Percentiles rank a stretch among this genome's conserved stretches.
Evolutionary conservation across 1,284 basidiomycete genomes (phyloP).

Genomic region (Austroboletus olivaceoglutinosus): DNA sequence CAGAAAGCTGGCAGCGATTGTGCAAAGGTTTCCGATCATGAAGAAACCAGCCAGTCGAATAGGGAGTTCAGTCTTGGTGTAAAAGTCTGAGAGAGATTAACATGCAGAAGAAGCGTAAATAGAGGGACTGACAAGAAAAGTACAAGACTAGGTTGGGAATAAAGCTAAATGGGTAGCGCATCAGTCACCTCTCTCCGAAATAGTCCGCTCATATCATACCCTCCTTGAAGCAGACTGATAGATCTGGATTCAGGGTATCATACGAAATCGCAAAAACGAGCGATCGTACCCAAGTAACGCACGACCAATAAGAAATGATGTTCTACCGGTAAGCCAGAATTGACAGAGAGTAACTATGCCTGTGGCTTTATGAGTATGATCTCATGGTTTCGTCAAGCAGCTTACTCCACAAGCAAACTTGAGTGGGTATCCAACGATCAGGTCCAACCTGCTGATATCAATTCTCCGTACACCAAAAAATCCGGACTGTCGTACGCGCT

Average conservation of each 20-base stretch:
- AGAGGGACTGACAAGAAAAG: constrained; percentile 42
- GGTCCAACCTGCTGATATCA: constrained; percentile 46
- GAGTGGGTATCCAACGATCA: constrained; percentile 70
- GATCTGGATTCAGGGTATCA: constrained; percentile 6
- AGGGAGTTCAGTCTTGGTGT: constrained; percentile 64
- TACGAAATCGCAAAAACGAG: background rate
- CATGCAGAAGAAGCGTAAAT: background rate
- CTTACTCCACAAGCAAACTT: constrained; percentile 40
- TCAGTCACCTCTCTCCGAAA: background rate
- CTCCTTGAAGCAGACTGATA: constrained; percentile 56
- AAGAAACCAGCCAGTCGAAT: constrained; percentile 67
- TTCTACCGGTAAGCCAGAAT: constrained; percentile 59
- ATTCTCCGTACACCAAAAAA: background rate
- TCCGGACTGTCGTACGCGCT: constrained; percentile 43
- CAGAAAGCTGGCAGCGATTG: constrained; percentile 55
- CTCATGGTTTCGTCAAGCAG: constrained; percentile 12
- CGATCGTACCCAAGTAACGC: constrained; percentile 40
- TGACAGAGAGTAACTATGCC: constrained; percentile 48
- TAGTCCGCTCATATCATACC: constrained; percentile 31
- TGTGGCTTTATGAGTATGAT: background rate
- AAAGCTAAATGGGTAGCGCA: constrained; percentile 24
- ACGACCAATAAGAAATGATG: constrained; percentile 49
- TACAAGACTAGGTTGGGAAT: background rate
- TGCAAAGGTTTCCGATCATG: constrained; percentile 50
- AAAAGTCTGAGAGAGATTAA: constrained; percentile 38